phyloP scores from a whole-genome alignment of 345 rosid species.

The Hibiscus mutabilis region DNA sequence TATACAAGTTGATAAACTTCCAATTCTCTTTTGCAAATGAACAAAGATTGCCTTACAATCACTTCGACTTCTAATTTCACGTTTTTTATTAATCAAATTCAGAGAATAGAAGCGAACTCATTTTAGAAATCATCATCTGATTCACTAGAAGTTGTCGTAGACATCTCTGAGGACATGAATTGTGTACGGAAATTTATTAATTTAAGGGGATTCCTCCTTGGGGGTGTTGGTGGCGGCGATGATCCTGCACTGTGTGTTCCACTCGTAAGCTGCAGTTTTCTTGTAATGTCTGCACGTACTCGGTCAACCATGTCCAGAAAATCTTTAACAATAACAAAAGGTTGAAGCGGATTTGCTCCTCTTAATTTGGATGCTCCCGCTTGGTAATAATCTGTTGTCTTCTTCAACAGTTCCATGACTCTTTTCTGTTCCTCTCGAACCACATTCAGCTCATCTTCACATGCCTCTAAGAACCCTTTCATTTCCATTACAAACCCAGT shows the following conservation, averaged over 20 bases:
- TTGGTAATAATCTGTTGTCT: conserved; percentile 73
- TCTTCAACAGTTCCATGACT: conserved; percentile 55
- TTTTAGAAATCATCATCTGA: conserved; percentile 43
- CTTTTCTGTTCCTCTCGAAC: conserved; percentile 51
- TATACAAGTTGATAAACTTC: neutral
- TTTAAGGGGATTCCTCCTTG: conserved; percentile 6
- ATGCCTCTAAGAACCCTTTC: conserved; percentile 55
- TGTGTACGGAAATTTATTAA: conserved; percentile 32
- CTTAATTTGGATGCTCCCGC: conserved; percentile 45
- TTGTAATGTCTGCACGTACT: conserved; percentile 50
- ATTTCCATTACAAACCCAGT: conserved; percentile 48
- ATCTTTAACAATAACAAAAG: conserved; percentile 66
- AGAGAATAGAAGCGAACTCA: neutral
- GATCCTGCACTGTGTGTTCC: conserved; percentile 17
- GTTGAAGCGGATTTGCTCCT: conserved; percentile 37
- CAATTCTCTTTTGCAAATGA: neutral
- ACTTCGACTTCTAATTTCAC: neutral
- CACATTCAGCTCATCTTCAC: conserved; percentile 49
- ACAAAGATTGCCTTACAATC: neutral
- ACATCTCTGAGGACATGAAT: conserved; percentile 34
- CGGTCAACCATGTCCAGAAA: conserved; percentile 80
- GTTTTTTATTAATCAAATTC: neutral
- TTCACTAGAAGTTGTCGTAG: conserved; percentile 34
- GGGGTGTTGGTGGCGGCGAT: conserved; percentile 18
- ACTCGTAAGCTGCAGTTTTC: conserved; percentile 41